These are phyloP conservation scores for Taiozyma sp. DNA, from an alignment of 1,139 yeast species.

Conservation along the genomic window DNA sequence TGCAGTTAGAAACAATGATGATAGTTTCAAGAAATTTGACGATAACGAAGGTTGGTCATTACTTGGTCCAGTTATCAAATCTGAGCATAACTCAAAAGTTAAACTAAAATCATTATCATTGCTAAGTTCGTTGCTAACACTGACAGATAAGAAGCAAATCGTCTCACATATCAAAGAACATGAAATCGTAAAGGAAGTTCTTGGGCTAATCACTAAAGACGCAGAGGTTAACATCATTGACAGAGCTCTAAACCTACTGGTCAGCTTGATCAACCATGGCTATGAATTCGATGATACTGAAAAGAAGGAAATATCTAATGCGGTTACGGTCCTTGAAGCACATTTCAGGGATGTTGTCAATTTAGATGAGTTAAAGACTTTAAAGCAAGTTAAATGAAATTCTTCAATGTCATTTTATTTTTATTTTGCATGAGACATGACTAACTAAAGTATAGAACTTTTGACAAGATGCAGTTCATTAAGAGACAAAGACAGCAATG, in stretches of 20 bases:
- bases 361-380: conserved; percentile 45
- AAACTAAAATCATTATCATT: conserved; percentile 54
- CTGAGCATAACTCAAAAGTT: conserved; percentile 30
- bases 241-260: conserved; percentile 51
- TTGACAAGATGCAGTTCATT: conserved; percentile 33
- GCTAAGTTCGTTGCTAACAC: conserved; percentile 52
- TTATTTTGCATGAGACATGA: neutral
- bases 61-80: conserved; percentile 28
- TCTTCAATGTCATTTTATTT: neutral
- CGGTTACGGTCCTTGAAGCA: conserved; percentile 38
- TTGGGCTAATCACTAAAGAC: conserved; percentile 35
- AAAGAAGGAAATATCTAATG: conserved; percentile 33
- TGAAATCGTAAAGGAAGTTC: conserved; percentile 35
- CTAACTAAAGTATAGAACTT: conserved; percentile 28
- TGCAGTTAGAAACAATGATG: conserved; percentile 64
- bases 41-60: conserved; percentile 60
- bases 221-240: conserved; percentile 53
- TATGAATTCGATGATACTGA: conserved; percentile 48
- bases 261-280: conserved; percentile 42
- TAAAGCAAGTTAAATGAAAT: conserved; percentile 39
- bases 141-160: conserved; percentile 33
- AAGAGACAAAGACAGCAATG: conserved; percentile 22
- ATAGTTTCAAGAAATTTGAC: conserved; percentile 52
- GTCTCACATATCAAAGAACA: conserved; percentile 38
- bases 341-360: conserved; percentile 43